Base-by-base conservation (phyloP, 345 rosid genomes). In the Jatropha curcas region DNA sequence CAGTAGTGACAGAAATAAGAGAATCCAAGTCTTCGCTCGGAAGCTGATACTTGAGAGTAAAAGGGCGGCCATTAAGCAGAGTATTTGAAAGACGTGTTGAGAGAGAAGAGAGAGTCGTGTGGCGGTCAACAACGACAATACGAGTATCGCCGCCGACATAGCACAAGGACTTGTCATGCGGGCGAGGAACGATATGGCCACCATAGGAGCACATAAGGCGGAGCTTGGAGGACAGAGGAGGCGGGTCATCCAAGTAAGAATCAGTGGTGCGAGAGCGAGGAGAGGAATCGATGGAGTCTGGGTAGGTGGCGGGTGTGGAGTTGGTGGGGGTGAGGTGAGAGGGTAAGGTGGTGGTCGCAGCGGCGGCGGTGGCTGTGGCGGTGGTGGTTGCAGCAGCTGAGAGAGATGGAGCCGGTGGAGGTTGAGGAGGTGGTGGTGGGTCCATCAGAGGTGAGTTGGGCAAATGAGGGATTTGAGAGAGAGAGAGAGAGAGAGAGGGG, bases 11-110 rank as follows among this genome's bases (percentile, higher is more conserved):
- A 30, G 98, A 89, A 82, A 94, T 90, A 33, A 94, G 89, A 10
- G 98, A 94, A 67, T 94, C 98, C 25, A 94, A 86, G 78, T 94
- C 98, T 73, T 94, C 98, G 77, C 86, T 87, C 10, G 98, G 98
- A 6, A 94, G 90, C 82, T 94, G 98, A 71, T 90, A 94, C 79
- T 92, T 94, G 71, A 94, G 92, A 20, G 87, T 85, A 79, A 94
- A 94, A 41, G 92, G 75, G 28, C 85, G 77, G 65, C 86, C 88
- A 76, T 85, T 77, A 10, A 90, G 89, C 62, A 89, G 86, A 37
- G 88, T 84, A 48, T 82, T 82, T 8, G 98, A 86, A 55, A 94
- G 91, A 12, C 91, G 92, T 16, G 80, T 33, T 11, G 83, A 58
- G 76, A 92, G 88, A 33, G 84, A 82, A 1, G 89, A 45, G 59